A percentile compares a stretch with the other conserved stretches of the same genome.
These are phyloP conservation scores for Cryptosporidium andersoni DNA, from an alignment of 169 alveolate species.

Conservation along the genomic window DNA sequence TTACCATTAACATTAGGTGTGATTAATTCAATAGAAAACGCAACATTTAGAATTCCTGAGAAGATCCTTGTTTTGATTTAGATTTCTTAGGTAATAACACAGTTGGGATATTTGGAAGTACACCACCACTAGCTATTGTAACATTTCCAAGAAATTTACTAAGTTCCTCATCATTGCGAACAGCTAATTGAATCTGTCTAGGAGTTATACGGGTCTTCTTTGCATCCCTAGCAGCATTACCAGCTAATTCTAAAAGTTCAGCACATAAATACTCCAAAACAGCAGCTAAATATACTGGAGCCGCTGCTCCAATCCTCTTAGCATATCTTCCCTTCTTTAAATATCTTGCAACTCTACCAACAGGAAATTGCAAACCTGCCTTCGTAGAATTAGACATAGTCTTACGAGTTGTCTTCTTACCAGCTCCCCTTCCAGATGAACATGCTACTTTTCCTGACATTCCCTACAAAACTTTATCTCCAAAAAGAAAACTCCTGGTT, in stretches of 20 bases:
- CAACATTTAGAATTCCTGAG: slow-evolving; percentile 69
- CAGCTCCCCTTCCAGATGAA: slow-evolving; percentile 82
- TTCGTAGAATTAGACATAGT: slow-evolving; percentile 93
- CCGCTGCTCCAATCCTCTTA: slow-evolving; percentile 98
- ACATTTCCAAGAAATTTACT: slow-evolving; percentile 95
- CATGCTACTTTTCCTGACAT: slow-evolving; percentile 80
- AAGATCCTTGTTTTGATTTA: slow-evolving; percentile 77
- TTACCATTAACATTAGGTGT: neutral
- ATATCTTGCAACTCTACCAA: slow-evolving; percentile 97
- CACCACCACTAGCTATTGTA: slow-evolving; percentile 99
- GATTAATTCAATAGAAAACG: slow-evolving; percentile 22
- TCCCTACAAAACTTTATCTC: slow-evolving; percentile 35
- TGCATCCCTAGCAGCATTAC: slow-evolving; percentile 97
- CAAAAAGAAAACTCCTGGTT: slow-evolving; percentile 17
- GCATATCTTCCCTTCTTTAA: slow-evolving; percentile 96
- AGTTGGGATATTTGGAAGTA: slow-evolving; percentile 95
- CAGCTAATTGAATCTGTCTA: slow-evolving; percentile 98
- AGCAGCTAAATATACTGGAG: slow-evolving; percentile 98
- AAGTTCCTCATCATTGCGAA: slow-evolving; percentile 98
- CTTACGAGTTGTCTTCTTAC: slow-evolving; percentile 77
- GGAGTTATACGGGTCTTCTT: slow-evolving; percentile 98
- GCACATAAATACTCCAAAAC: slow-evolving; percentile 98
- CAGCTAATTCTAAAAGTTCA: slow-evolving; percentile 98
- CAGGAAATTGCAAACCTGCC: slow-evolving; percentile 99
- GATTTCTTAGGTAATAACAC: slow-evolving; percentile 93